A percentile compares a stretch with the other conserved stretches of the same genome.
Evolutionary conservation across 2,329 filamentous ascomycete species (phyloP).

Genomic region (Paraphoma sp.): DNA sequence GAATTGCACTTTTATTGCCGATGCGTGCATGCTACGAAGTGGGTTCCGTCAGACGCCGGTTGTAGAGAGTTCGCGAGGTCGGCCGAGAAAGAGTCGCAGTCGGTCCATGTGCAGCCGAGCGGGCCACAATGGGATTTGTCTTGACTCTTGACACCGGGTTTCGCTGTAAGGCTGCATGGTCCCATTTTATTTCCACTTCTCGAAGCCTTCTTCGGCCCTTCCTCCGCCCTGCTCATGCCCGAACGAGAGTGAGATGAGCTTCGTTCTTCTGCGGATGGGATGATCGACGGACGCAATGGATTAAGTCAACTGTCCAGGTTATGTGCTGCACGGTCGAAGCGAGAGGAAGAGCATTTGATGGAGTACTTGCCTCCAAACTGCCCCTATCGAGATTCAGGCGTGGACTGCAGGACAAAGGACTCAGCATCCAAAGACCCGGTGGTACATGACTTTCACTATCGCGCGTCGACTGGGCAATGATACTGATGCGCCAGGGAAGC

Average conservation of each 20-base stretch:
- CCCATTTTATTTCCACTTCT: background rate
- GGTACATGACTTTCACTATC: slow-evolving; percentile 24
- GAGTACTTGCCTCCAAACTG: slow-evolving; percentile 35
- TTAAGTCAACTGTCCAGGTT: slow-evolving; percentile 27
- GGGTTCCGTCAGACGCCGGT: background rate
- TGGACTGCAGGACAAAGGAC: background rate
- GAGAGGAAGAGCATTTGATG: slow-evolving; percentile 35
- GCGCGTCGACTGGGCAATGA: no score
- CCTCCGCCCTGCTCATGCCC: slow-evolving; percentile 1
- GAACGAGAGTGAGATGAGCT: background rate
- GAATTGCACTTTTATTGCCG: background rate
- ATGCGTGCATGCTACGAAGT: slow-evolving; percentile 7
- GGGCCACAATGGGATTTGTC: background rate
- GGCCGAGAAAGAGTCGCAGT: background rate
- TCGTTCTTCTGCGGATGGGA: slow-evolving; percentile 6
- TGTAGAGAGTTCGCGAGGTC: background rate
- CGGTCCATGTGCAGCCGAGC: background rate
- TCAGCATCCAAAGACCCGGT: slow-evolving; percentile 32
- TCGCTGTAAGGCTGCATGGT: background rate
- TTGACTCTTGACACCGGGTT: background rate
- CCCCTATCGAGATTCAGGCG: slow-evolving; percentile 24
- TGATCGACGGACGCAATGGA: slow-evolving; percentile 30
- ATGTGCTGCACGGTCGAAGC: slow-evolving; percentile 29
- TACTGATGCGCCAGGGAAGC: no score
- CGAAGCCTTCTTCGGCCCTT: slow-evolving; percentile 1